Base-by-base conservation (phyloP, 2,329 filamentous ascomycete genomes). In the Sphaerulina musiva region DNA sequence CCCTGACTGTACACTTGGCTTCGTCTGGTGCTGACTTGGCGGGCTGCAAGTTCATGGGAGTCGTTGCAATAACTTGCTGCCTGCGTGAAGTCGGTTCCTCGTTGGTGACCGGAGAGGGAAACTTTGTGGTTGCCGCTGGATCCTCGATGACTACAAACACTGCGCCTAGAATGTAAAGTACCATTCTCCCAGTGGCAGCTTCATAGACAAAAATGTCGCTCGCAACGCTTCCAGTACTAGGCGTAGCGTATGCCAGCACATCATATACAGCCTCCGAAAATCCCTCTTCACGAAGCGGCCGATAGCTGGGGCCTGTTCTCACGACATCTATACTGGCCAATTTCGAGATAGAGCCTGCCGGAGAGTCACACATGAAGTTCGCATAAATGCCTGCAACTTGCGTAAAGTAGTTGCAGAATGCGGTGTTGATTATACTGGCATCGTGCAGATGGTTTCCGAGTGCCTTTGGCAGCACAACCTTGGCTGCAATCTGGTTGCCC, bases 131-230 rank as follows among this genome's bases (percentile, higher is more conserved):
- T 14, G n/a, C n/a, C 4, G 39, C 20, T 12, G 39, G 34, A 14
- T 17, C 17, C n/a, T 43, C 26, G 9, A 26, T n/a, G 17, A 32
- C 31, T 29, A 26, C 34, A 9, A 53, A 53, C 2, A 48, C 36
- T 8, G 45, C 51, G 26, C 51, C 51, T 20, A 53, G 20, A n/a
- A 53, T 43, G n/a, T 48, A 42, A 6, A 53, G 34, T 6, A 36
- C n/a, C 2, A 53, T 10, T 31, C n/a, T 46, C 29, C 45, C 45
- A 14, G 36, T 53, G 14, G 45, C 45, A 14, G 40, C 36, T 2
- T 53, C 51, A 43, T 53, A 53, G 4, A 53, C 39, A 6, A 53
- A 53, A 20, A 46, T 42, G 34, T 53, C 51, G 40, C 48, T 49
- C 36, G 47, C 20, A 14, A 43, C 10, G 17, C 32, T 23, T 29